A percentile compares a stretch with the other conserved stretches of the same genome.
These are phyloP conservation scores for Ceratobasidium sp. DNA, from an alignment of 1,284 basidiomycete genomes.

Conservation along the genomic window DNA sequence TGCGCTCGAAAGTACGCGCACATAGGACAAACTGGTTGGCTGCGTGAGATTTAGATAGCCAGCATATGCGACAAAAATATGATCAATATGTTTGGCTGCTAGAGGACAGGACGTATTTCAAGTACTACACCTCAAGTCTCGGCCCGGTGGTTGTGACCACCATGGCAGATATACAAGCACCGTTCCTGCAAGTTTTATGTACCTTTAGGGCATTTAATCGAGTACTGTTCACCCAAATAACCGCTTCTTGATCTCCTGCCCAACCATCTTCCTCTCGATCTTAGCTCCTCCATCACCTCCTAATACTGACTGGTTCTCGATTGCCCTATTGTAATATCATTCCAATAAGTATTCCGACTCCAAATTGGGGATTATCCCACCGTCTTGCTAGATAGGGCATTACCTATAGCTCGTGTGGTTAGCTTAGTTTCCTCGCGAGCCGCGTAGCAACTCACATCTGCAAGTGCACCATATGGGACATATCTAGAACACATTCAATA, in stretches of 20 bases:
- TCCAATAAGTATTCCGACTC: too few relatives aligned
- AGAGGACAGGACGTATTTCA: too few relatives aligned
- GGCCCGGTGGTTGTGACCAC: too few relatives aligned
- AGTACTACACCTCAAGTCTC: too few relatives aligned
- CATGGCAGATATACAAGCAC: too few relatives aligned
- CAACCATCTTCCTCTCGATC: conserved; percentile 53
- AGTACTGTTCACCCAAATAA: conserved; percentile 16
- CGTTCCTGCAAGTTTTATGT: too few relatives aligned
- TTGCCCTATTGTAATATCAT: conserved; percentile 58
- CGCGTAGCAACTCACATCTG: conserved; percentile 53
- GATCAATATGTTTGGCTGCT: too few relatives aligned
- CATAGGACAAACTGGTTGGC: too few relatives aligned
- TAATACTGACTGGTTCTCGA: conserved; percentile 80
- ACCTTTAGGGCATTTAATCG: background rate
- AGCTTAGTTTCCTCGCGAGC: background rate
- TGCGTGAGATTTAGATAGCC: too few relatives aligned
- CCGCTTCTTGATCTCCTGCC: conserved; percentile 14
- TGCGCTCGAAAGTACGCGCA: too few relatives aligned
- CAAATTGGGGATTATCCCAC: background rate
- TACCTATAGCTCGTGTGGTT: conserved; percentile 57
- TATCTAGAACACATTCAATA: conserved; percentile 61
- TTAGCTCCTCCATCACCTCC: conserved; percentile 69
- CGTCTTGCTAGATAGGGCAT: conserved; percentile 81
- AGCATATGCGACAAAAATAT: too few relatives aligned
- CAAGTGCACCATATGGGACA: conserved; percentile 71